Evolutionary conservation across 495 filamentous ascomycete genomes (phyloP).

Genomic region (Haplographium delicatum): DNA sequence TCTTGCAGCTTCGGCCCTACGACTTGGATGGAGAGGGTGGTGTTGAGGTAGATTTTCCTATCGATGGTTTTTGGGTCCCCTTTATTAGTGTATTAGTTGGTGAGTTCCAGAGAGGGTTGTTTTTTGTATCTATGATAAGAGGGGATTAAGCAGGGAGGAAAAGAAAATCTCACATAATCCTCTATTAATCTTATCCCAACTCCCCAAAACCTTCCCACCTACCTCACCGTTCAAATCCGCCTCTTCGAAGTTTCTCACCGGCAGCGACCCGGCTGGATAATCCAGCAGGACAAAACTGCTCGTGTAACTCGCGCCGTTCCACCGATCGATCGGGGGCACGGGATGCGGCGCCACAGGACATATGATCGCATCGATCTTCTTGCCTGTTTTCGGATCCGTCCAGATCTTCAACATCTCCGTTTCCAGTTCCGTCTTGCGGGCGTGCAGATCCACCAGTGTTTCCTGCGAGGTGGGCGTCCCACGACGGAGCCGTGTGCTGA

Average conservation of each 20-base stretch:
- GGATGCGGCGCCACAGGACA: constrained; percentile 55
- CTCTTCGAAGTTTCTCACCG: constrained; percentile 43
- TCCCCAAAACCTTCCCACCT: constrained; percentile 34
- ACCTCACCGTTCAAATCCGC: constrained; percentile 48
- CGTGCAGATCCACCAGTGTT: constrained; percentile 45
- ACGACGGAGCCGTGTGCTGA: constrained; percentile 39
- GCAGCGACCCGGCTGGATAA: constrained; percentile 53
- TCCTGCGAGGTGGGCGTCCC: constrained; percentile 38
- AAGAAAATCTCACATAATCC: constrained; percentile 47
- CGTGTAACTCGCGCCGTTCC: constrained; percentile 58
- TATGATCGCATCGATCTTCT: constrained; percentile 45
- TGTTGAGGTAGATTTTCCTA: constrained; percentile 50
- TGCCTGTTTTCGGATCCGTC: constrained; percentile 29
- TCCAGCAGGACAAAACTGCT: constrained; percentile 56
- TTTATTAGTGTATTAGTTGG: no score
- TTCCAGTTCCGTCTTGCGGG: constrained; percentile 42
- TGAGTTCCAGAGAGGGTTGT: no score
- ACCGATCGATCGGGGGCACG: constrained; percentile 57
- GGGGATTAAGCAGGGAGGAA: no score
- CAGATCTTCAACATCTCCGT: constrained; percentile 53
- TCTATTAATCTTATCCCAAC: constrained; percentile 59
- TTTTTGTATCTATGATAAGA: no score
- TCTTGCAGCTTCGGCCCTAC: constrained; percentile 56
- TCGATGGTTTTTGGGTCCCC: constrained; percentile 48
- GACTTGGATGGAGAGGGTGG: constrained; percentile 54